Evolutionary conservation across 495 filamentous ascomycete species (phyloP).

Genomic region (Entonaema liquescens): DNA sequence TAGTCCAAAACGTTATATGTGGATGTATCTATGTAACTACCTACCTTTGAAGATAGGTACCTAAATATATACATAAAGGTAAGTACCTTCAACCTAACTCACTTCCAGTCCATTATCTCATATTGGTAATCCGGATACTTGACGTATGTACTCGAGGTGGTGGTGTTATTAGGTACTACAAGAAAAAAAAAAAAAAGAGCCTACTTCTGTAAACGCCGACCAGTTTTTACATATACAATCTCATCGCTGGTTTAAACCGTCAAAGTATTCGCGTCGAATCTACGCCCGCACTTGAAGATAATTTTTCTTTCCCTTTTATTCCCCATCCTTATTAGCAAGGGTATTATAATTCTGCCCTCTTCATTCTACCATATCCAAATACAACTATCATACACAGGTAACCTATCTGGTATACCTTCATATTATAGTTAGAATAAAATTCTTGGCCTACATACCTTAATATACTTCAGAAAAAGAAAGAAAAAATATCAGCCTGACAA

Average conservation of each 20-base stretch:
- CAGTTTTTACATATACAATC: background rate
- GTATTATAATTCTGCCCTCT: background rate
- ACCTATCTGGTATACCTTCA: background rate
- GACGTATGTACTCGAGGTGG: background rate
- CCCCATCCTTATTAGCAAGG: background rate
- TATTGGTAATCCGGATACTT: background rate
- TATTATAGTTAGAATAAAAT: background rate
- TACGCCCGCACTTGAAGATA: background rate
- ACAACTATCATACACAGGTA: background rate
- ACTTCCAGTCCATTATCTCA: too few species aligned
- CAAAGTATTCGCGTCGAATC: background rate
- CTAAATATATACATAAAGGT: background rate
- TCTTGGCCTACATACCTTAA: background rate
- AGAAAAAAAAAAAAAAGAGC: background rate
- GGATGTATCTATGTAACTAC: background rate
- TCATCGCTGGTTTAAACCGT: background rate
- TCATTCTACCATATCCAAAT: slow-evolving; percentile 3
- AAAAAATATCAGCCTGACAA: background rate
- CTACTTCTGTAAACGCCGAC: background rate
- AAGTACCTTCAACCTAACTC: too few species aligned
- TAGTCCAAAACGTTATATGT: background rate
- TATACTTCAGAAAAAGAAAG: background rate
- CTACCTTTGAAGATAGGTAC: background rate
- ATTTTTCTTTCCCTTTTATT: background rate
- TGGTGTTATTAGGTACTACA: too few species aligned